These are phyloP conservation scores for Glaciozyma antarctica DNA, from an alignment of 768 basidiomycete species.

Conservation along the genomic window DNA sequence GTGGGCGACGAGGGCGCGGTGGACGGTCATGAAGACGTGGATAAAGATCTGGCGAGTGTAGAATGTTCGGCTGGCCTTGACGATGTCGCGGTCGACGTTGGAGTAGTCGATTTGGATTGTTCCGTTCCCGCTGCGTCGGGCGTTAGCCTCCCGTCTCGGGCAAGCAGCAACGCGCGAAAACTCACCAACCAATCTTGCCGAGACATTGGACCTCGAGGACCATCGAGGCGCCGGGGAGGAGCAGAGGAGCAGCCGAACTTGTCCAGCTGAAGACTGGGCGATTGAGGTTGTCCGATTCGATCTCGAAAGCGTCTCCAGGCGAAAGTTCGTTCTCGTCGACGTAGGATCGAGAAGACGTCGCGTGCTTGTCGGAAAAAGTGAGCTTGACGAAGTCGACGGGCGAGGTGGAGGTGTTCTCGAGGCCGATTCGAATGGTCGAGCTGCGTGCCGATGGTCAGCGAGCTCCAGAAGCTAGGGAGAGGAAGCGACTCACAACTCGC, in stretches of 20 bases:
- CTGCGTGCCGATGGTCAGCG: conserved; percentile 43
- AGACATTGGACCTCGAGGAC: conserved; percentile 63
- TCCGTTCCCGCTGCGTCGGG: conserved; percentile 56
- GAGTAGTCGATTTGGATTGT: conserved; percentile 77
- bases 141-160: no score
- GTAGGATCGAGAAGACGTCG: conserved; percentile 61
- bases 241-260: conserved; percentile 43
- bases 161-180: conserved; percentile 13
- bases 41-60: conserved; percentile 78
- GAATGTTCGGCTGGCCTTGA: conserved; percentile 47
- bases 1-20: conserved; percentile 83
- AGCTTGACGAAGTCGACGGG: conserved; percentile 78
- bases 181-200: conserved; percentile 88
- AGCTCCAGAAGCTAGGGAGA: not conserved
- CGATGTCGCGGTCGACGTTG: conserved; percentile 47
- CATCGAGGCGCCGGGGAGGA: conserved; percentile 61
- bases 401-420: conserved; percentile 78
- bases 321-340: conserved; percentile 70
- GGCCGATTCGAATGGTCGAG: conserved; percentile 68
- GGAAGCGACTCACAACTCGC: conserved; percentile 60
- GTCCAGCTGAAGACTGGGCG: conserved; percentile 73
- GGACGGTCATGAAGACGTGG: conserved; percentile 85
- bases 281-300: conserved; percentile 68
- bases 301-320: conserved; percentile 80
- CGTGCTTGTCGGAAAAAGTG: conserved; percentile 83